A percentile compares a stretch with the other conserved stretches of the same genome.
phyloP scores from a whole-genome alignment of 2,329 filamentous ascomycete species.

The Colletotrichum eremochloae region DNA sequence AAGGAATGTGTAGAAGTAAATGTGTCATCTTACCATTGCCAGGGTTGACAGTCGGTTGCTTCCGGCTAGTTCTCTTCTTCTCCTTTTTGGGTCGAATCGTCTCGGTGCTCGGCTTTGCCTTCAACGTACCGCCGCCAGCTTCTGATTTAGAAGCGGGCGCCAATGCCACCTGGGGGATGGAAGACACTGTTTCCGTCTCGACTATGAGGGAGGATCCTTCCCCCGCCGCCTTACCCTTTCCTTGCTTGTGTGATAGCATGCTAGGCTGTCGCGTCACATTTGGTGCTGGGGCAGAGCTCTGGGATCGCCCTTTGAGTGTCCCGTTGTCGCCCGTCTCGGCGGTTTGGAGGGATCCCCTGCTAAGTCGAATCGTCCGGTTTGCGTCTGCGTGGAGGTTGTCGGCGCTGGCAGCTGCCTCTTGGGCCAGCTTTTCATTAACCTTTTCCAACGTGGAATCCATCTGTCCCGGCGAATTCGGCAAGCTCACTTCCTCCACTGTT shows the following conservation, averaged over 20 bases:
- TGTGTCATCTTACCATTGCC: constrained; percentile 75
- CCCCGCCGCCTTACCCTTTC: constrained; percentile 74
- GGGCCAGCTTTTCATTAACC: constrained; percentile 62
- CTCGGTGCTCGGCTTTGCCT: constrained; percentile 91
- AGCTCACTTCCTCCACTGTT: constrained; percentile 91
- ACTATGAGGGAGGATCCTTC: constrained; percentile 95
- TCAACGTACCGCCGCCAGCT: constrained; percentile 78
- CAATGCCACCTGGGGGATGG: constrained; percentile 86
- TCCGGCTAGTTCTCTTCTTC: constrained; percentile 83
- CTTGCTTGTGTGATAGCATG: constrained; percentile 72
- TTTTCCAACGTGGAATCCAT: constrained; percentile 64
- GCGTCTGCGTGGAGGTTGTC: constrained; percentile 55
- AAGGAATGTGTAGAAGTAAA: constrained; percentile 38
- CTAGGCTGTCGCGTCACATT: constrained; percentile 76
- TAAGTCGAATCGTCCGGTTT: constrained; percentile 57
- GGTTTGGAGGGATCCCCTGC: constrained; percentile 60
- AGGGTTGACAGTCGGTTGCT: constrained; percentile 77
- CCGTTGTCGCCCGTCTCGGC: constrained; percentile 77
- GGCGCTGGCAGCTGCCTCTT: constrained; percentile 57
- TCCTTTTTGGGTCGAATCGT: constrained; percentile 96
- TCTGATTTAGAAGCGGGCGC: constrained; percentile 74
- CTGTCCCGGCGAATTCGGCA: constrained; percentile 76
- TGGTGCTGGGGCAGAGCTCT: constrained; percentile 62
- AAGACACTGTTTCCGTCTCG: constrained; percentile 95
- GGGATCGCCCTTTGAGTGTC: constrained; percentile 61